Evolutionary conservation across 1,284 basidiomycete genomes (phyloP).

Genomic region (Trametes polyzona): DNA sequence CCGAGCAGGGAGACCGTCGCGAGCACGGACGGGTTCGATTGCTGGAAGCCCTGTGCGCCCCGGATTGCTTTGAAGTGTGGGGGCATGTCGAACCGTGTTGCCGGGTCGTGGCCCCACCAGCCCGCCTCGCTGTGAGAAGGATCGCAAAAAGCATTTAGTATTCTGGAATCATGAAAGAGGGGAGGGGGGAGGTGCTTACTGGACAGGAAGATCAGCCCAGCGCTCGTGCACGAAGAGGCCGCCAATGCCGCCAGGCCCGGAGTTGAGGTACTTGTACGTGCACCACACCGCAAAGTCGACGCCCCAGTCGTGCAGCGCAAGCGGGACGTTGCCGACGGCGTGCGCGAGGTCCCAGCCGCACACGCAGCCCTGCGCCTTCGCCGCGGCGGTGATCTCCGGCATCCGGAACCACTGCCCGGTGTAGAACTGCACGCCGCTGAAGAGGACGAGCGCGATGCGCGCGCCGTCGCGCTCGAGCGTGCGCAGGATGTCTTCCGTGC

Average conservation of each 20-base stretch:
- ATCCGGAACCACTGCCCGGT: slow-evolving; percentile 97
- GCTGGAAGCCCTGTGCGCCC: slow-evolving; percentile 95
- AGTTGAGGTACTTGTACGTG: slow-evolving; percentile 97
- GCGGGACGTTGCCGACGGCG: slow-evolving; percentile 90
- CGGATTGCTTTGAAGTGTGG: slow-evolving; percentile 80
- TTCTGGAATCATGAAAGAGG: background rate
- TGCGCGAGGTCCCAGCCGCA: slow-evolving; percentile 98
- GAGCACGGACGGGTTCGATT: slow-evolving; percentile 90
- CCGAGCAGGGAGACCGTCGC: slow-evolving; percentile 81
- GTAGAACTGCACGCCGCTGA: slow-evolving; percentile 95
- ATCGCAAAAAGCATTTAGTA: background rate
- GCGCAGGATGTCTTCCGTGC: slow-evolving; percentile 88
- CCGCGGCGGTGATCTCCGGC: slow-evolving; percentile 78
- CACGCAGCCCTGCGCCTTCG: slow-evolving; percentile 88
- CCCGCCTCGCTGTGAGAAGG: slow-evolving; percentile 81
- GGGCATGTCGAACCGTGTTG: slow-evolving; percentile 92
- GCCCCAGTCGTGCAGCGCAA: slow-evolving; percentile 90
- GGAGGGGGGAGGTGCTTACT: slow-evolving; percentile 18
- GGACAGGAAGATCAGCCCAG: slow-evolving; percentile 58
- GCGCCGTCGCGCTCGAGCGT: slow-evolving; percentile 74
- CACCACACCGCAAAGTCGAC: slow-evolving; percentile 99
- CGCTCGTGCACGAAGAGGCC: slow-evolving; percentile 89
- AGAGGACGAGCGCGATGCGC: slow-evolving; percentile 86
- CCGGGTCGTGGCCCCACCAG: slow-evolving; percentile 96
- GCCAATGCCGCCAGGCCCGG: slow-evolving; percentile 95